phyloP scores from a whole-genome alignment of 441 rosid genomes.

The Lepidium campestre region DNA sequence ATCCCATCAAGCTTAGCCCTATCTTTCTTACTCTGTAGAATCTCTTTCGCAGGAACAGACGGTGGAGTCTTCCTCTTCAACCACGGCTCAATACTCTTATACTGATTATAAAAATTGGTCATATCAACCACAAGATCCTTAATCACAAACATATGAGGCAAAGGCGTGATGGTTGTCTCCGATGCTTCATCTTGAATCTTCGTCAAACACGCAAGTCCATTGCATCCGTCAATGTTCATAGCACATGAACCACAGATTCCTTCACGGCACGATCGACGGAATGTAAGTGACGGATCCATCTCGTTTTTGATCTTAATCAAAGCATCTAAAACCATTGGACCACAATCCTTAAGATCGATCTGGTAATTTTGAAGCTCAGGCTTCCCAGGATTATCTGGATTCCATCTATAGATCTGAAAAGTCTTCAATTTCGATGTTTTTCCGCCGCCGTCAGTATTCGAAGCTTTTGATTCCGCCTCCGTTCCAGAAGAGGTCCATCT shows the following conservation, averaged over 20 bases:
- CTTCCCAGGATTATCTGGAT: conserved; percentile 69
- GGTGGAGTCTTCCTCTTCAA: conserved; percentile 86
- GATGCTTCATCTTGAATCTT: conserved; percentile 49
- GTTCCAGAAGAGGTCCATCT: conserved; percentile 47
- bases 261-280: conserved; percentile 94
- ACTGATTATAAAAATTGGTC: conserved; percentile 96
- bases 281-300: conserved; percentile 84
- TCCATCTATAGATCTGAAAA: conserved; percentile 96
- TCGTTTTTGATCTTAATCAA: conserved; percentile 95
- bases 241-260: conserved; percentile 99
- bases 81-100: conserved; percentile 99
- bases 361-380: conserved; percentile 63
- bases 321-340: conserved; percentile 96
- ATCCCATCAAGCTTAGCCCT: conserved; percentile 92
- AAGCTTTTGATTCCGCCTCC: conserved; percentile 44
- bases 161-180: conserved; percentile 58
- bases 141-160: conserved; percentile 96
- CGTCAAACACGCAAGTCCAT: conserved; percentile 88
- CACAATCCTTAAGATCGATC: conserved; percentile 81
- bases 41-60: conserved; percentile 65
- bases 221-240: conserved; percentile 95
- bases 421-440: conserved; percentile 39
- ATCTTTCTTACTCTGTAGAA: conserved; percentile 81
- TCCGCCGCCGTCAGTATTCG: background rate
- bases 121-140: conserved; percentile 94